Evolutionary conservation across 805 yeast genomes (phyloP), one percentile per base, ranked within the genome.

Genomic region (Teunomyces gatunensis): DNA sequence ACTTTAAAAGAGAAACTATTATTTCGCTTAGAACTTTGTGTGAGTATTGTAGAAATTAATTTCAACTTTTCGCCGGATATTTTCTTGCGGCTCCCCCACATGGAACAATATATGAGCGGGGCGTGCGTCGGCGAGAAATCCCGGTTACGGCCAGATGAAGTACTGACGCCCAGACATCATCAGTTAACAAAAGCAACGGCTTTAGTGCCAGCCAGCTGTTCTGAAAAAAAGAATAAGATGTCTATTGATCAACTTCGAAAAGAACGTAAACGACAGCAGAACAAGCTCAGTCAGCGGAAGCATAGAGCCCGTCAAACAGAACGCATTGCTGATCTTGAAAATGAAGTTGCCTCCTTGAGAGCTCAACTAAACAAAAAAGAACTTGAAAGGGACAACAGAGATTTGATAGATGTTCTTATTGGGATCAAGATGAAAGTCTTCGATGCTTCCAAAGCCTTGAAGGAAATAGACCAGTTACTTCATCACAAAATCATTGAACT

Each of bases 201-300:
- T 20, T 5, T 3, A n/a, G 6, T 36, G 39, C 40, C 40, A n/a
- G 40, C 10, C n/a, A 36, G 23, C 40, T 21, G 12, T 11, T n/a
- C 23, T 6, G 40, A 36, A 6, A 20, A 12, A 6, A 36, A n/a
- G 13, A 12, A 21, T 9, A 21, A 23, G 17, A 36, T 36, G 40
- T 36, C 40, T 5, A 36, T 23, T 5, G 40, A 36, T 18, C 40
- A 36, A 13, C 28, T 20, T 2, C 27, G 40, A n/a, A 20, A 23
- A n/a, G 40, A 36, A 36, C 40, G 40, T 28, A 36, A 36, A 21
- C 40, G 40, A 36, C 40, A 36, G 40, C 40, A 36, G 40, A 36
- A 36, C 40, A 36, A 36, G 21, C 28, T 36, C 25, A 36, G 40
- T 21, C 40, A 36, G 12, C 40, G 40, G 15, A 36, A 36, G 28